A percentile compares a stretch with the other conserved stretches of the same genome.
These are phyloP conservation scores for Huntiella omanensis DNA, from an alignment of 2,329 filamentous ascomycete genomes.

Conservation along the genomic window DNA sequence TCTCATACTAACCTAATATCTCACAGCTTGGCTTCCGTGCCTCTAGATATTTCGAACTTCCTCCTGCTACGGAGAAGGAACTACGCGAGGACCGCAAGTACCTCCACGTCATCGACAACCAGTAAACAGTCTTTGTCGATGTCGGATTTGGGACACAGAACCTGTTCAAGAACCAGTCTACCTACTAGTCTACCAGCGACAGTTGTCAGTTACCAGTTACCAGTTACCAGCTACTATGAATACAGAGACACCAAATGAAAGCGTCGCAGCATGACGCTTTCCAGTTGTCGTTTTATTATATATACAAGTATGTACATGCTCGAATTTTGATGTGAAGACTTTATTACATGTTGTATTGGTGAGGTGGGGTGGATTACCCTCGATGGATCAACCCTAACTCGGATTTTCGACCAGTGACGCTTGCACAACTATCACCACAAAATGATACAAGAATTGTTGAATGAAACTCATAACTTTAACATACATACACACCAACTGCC, in stretches of 20 bases:
- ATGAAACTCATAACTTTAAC: background rate
- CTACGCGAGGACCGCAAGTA: constrained; percentile 93
- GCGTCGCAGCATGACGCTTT: no score
- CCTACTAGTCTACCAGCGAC: no score
- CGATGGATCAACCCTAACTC: background rate
- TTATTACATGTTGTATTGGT: no score
- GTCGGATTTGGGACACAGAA: background rate
- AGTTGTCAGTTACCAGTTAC: no score
- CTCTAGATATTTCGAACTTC: constrained; percentile 76
- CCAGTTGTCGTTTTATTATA: no score
- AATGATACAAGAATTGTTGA: background rate
- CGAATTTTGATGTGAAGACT: no score
- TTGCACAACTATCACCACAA: background rate
- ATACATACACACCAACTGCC: background rate
- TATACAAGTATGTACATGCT: no score
- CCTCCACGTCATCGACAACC: constrained; percentile 77
- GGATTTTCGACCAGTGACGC: background rate
- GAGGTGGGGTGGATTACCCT: no score
- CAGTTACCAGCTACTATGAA: no score
- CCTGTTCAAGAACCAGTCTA: background rate
- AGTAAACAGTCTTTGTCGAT: constrained; percentile 31
- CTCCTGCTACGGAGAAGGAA: constrained; percentile 86
- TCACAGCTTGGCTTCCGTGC: constrained; percentile 74
- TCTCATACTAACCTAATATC: constrained; percentile 17
- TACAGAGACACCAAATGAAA: no score